Percentiles rank a stretch among this genome's conserved stretches.
Conservation (phyloP, 1,139 yeast species). For the Starmera stellimalicola region DNA sequence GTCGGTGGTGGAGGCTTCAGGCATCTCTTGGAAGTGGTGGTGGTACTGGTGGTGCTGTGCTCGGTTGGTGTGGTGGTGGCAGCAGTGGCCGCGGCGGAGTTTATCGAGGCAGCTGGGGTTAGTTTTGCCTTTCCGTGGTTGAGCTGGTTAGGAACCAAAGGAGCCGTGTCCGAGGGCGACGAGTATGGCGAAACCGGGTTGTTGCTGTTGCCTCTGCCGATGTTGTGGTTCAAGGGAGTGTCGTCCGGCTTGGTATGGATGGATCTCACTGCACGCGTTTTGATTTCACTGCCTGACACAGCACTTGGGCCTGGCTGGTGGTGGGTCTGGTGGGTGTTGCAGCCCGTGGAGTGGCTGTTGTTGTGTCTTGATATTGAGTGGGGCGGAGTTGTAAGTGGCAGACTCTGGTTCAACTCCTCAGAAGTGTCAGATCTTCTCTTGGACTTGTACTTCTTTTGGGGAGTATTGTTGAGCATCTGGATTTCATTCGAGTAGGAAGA, state of each 20-base stretch:
- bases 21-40: slow-evolving; percentile 3
- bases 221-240: slow-evolving; percentile 14
- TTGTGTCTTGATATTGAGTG: slow-evolving; percentile 17
- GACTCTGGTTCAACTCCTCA: slow-evolving; percentile 5
- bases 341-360: too few relatives aligned
- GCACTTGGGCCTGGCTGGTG: too few relatives aligned
- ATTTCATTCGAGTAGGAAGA: slow-evolving; percentile 16
- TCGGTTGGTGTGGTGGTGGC: slow-evolving; percentile 5
- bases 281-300: too few relatives aligned
- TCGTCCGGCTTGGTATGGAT: slow-evolving; percentile 8
- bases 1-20: slow-evolving; percentile 19
- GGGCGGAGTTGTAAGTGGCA: slow-evolving; percentile 19
- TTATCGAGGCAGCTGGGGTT: too few relatives aligned
- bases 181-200: slow-evolving; percentile 19
- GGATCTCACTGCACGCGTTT: slow-evolving; percentile 8
- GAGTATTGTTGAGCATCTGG: background rate
- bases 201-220: slow-evolving; percentile 10
- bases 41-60: slow-evolving; percentile 1
- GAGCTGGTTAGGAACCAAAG: too few relatives aligned
- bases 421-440: slow-evolving; percentile 8
- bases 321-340: too few relatives aligned
- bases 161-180: slow-evolving; percentile 10
- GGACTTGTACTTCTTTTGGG: background rate
- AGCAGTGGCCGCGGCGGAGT: too few relatives aligned
- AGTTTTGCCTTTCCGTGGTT: too few relatives aligned